A percentile compares a stretch with the other conserved stretches of the same genome.
These are phyloP conservation scores for Tolypocladium endophyticum DNA, from an alignment of 2,329 filamentous ascomycete genomes.

Conservation along the genomic window DNA sequence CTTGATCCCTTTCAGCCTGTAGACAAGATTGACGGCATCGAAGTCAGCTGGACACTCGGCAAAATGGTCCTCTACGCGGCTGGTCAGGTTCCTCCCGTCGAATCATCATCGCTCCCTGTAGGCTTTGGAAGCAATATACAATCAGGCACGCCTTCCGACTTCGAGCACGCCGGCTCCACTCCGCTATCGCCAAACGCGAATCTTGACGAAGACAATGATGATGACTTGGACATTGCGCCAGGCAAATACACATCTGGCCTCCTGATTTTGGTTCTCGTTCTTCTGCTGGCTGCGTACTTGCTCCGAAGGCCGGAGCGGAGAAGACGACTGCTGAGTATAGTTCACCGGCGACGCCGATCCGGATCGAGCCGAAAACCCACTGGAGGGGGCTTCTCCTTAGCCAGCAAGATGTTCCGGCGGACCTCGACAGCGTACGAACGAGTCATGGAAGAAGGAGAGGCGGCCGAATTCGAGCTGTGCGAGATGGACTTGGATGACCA, in stretches of 20 bases:
- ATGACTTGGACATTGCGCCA: constrained; percentile 20
- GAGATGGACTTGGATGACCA: constrained; percentile 55
- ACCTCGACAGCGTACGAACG: constrained; percentile 60
- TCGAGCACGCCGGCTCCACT: constrained; percentile 66
- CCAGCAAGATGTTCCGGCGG: constrained; percentile 57
- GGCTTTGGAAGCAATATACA: constrained; percentile 84
- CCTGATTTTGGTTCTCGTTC: constrained; percentile 64
- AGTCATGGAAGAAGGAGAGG: constrained; percentile 72
- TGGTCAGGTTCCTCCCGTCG: constrained; percentile 64
- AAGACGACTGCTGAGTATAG: constrained; percentile 16
- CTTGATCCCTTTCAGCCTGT: constrained; percentile 84
- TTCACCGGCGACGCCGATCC: constrained; percentile 17
- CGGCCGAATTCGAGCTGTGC: constrained; percentile 66
- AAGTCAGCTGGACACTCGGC: constrained; percentile 94
- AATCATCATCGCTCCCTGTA: constrained; percentile 53
- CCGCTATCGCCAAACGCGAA: constrained; percentile 14
- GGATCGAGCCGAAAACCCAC: constrained; percentile 24
- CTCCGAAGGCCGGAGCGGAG: constrained; percentile 73
- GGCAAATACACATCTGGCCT: constrained; percentile 59
- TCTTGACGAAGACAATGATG: constrained; percentile 31
- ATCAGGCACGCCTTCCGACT: constrained; percentile 58
- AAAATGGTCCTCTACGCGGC: constrained; percentile 95
- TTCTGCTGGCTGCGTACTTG: constrained; percentile 59
- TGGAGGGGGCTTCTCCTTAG: constrained; percentile 41
- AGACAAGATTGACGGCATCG: constrained; percentile 80